Evolutionary conservation across 768 basidiomycete genomes (phyloP).

Genomic region (Psilocybe subaeruginosa): DNA sequence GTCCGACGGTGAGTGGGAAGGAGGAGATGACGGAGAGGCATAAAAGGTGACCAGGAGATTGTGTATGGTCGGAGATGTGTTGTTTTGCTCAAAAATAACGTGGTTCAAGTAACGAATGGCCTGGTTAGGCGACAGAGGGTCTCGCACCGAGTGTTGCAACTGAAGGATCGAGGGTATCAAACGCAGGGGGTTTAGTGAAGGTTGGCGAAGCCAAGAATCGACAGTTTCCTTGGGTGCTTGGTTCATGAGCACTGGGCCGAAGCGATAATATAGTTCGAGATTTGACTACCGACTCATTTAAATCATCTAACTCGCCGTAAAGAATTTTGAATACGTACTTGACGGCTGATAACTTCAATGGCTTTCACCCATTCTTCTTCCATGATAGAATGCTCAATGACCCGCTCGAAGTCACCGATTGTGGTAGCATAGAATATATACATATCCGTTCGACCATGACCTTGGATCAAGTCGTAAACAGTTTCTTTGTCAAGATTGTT

Average conservation of each 20-base stretch:
- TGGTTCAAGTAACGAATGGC: slow-evolving; percentile 89
- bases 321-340: slow-evolving; percentile 51
- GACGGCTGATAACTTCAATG: slow-evolving; percentile 86
- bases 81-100: slow-evolving; percentile 79
- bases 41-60: slow-evolving; percentile 93
- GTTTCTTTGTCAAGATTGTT: slow-evolving; percentile 83
- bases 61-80: slow-evolving; percentile 86
- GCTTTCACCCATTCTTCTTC: slow-evolving; percentile 94
- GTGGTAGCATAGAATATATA: slow-evolving; percentile 86
- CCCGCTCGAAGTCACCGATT: slow-evolving; percentile 81
- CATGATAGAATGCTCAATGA: slow-evolving; percentile 89
- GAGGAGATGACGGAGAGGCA: slow-evolving; percentile 53
- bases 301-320: slow-evolving; percentile 10
- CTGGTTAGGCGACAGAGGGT: slow-evolving; percentile 79
- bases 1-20: slow-evolving; percentile 32
- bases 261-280: slow-evolving; percentile 90
- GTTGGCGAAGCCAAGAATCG: slow-evolving; percentile 89
- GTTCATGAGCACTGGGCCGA: slow-evolving; percentile 85
- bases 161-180: slow-evolving; percentile 90
- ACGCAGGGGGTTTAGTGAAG: slow-evolving; percentile 76
- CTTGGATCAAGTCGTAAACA: slow-evolving; percentile 90
- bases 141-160: slow-evolving; percentile 71
- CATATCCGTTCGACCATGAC: slow-evolving; percentile 92
- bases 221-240: slow-evolving; percentile 89
- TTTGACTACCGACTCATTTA: slow-evolving; percentile 54